phyloP scores from a whole-genome alignment of 106 monocot genomes.

The Dendrobium officinale region DNA sequence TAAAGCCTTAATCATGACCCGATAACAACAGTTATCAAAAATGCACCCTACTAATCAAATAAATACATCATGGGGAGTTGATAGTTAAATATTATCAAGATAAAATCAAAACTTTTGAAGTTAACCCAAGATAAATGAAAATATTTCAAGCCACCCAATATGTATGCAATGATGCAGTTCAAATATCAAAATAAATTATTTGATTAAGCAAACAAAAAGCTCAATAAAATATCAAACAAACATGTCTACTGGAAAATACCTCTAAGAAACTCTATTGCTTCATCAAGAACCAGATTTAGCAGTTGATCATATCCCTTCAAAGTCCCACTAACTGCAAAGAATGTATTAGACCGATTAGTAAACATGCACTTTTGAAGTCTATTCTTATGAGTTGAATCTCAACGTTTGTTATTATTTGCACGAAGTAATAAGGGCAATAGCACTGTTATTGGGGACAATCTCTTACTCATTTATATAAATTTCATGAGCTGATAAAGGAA shows the following conservation, averaged over 20 bases:
- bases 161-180: neutral
- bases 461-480: no score
- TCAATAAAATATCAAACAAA: neutral
- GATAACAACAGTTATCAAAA: no score
- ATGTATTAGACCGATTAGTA: neutral
- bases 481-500: no score
- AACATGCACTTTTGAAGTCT: neutral
- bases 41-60: no score
- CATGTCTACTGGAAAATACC: slow-evolving; percentile 29
- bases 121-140: no score
- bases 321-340: slow-evolving; percentile 73
- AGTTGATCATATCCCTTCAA: slow-evolving; percentile 96
- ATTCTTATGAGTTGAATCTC: neutral
- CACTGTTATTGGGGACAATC: neutral
- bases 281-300: slow-evolving; percentile 91
- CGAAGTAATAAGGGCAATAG: neutral
- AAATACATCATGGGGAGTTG: no score
- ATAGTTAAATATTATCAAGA: no score
- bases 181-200: neutral
- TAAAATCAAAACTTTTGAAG: no score
- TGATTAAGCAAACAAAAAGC: neutral
- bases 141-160: no score
- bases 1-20: no score
- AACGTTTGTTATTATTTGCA: neutral
- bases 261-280: slow-evolving; percentile 83